Evolutionary conservation across 2,329 filamentous ascomycete species (phyloP).

Genomic region (Xylaria sp.): DNA sequence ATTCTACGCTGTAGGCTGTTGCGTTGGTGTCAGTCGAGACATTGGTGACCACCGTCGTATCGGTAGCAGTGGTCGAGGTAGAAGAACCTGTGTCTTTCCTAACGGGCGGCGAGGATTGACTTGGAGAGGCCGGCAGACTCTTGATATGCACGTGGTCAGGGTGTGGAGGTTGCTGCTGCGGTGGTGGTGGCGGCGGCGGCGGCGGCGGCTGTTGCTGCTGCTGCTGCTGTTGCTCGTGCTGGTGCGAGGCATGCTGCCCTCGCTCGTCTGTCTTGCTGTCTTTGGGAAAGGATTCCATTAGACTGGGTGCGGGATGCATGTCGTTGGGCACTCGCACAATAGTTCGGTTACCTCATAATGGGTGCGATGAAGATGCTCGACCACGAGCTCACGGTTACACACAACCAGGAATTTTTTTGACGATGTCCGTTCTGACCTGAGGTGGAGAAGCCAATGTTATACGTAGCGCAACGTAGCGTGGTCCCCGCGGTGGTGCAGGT

Average conservation of each 20-base stretch:
- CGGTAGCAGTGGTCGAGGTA: slow-evolving; percentile 54
- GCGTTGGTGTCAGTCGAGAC: slow-evolving; percentile 50
- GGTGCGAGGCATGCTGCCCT: slow-evolving; percentile 33
- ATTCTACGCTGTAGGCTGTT: slow-evolving; percentile 56
- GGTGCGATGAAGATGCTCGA: slow-evolving; percentile 28
- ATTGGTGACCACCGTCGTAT: slow-evolving; percentile 40
- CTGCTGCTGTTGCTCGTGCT: slow-evolving; percentile 27
- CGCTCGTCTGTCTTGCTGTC: slow-evolving; percentile 39
- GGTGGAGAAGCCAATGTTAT: neutral
- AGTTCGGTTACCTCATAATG: slow-evolving; percentile 38
- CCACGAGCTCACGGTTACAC: slow-evolving; percentile 12
- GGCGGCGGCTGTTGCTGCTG: slow-evolving; percentile 15
- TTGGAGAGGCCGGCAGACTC: slow-evolving; percentile 32
- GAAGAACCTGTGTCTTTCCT: slow-evolving; percentile 58
- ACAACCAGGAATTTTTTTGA: neutral
- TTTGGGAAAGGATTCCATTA: slow-evolving; percentile 41
- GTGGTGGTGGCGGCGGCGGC: slow-evolving; percentile 26
- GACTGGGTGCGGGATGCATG: slow-evolving; percentile 41
- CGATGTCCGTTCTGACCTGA: neutral
- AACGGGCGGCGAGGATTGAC: slow-evolving; percentile 35
- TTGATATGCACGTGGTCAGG: slow-evolving; percentile 34
- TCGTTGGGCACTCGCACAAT: slow-evolving; percentile 34
- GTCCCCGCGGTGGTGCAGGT: neutral
- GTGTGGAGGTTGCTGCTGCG: slow-evolving; percentile 28
- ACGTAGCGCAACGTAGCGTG: neutral